A percentile compares a stretch with the other conserved stretches of the same genome.
These are phyloP conservation scores for Taxillus chinensis DNA, from an alignment of 164 flowering plant genomes.

Conservation along the genomic window DNA sequence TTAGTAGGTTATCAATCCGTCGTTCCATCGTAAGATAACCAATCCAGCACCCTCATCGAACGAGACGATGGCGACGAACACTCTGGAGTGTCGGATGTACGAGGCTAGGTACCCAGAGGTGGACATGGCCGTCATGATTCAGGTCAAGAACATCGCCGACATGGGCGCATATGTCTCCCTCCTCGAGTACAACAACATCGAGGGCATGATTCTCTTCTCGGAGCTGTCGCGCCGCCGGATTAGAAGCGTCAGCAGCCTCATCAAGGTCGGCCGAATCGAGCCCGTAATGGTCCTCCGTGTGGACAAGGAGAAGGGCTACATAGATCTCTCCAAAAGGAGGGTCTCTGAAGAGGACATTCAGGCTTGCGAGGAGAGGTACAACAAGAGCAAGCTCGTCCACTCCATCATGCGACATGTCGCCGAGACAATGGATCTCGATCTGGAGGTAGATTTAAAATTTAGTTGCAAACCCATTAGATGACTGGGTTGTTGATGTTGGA, in stretches of 20 bases:
- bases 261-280: constrained; percentile 86
- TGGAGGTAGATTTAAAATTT: constrained; percentile 40
- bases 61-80: constrained; percentile 35
- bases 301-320: constrained; percentile 83
- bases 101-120: constrained; percentile 84
- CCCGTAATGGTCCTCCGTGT: constrained; percentile 94
- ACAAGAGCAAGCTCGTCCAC: constrained; percentile 95
- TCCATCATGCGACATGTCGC: constrained; percentile 95
- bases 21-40: no score
- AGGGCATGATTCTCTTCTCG: constrained; percentile 90
- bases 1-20: no score
- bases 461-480: no score
- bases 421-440: constrained; percentile 65
- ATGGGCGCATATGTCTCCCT: constrained; percentile 90
- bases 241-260: constrained; percentile 75
- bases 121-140: constrained; percentile 92
- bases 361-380: constrained; percentile 83
- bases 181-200: constrained; percentile 93
- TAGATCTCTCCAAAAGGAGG: constrained; percentile 81
- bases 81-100: constrained; percentile 89
- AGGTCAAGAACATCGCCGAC: constrained; percentile 87
- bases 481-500: no score
- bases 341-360: constrained; percentile 84
- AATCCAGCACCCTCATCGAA: constrained; percentile 57
- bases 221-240: constrained; percentile 94